phyloP scores from a whole-genome alignment of 305 asterid species.

The Solanum hybrid region DNA sequence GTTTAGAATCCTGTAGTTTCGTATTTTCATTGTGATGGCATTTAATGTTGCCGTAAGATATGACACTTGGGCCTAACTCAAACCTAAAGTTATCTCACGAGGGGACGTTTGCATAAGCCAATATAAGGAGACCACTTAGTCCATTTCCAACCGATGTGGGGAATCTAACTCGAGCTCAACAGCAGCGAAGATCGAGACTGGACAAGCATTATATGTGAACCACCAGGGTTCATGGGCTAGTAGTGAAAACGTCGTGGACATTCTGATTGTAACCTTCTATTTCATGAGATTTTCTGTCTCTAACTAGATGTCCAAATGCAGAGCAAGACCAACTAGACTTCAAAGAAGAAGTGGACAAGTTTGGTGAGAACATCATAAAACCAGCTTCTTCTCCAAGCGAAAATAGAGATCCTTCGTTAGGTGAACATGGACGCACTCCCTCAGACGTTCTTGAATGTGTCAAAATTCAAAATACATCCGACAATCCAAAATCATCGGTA shows the following conservation, averaged over 20 bases:
- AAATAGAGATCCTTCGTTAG: background rate
- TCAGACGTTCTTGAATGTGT: constrained; percentile 49
- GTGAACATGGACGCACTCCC: constrained; percentile 10
- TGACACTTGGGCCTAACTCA: background rate
- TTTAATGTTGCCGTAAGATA: background rate
- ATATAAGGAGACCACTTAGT: background rate
- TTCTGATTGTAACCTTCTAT: background rate
- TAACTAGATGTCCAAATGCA: background rate
- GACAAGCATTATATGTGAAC: background rate
- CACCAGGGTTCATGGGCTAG: background rate
- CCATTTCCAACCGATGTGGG: background rate
- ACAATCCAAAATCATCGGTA: constrained; percentile 51
- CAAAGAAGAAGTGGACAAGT: background rate
- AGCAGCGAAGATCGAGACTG: background rate
- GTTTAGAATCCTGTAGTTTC: background rate
- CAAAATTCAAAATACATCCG: constrained; percentile 38
- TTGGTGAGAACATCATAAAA: background rate
- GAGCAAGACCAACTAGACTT: background rate
- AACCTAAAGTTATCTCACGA: background rate
- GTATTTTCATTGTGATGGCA: background rate
- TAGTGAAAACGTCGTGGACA: background rate
- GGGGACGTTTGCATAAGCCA: background rate
- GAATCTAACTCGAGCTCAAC: accelerated
- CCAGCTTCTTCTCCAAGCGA: background rate
- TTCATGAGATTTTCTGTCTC: background rate